A percentile compares a stretch with the other conserved stretches of the same genome.
These are phyloP conservation scores for Barnettozyma vustinii DNA, from an alignment of 805 yeast species.

Conservation along the genomic window DNA sequence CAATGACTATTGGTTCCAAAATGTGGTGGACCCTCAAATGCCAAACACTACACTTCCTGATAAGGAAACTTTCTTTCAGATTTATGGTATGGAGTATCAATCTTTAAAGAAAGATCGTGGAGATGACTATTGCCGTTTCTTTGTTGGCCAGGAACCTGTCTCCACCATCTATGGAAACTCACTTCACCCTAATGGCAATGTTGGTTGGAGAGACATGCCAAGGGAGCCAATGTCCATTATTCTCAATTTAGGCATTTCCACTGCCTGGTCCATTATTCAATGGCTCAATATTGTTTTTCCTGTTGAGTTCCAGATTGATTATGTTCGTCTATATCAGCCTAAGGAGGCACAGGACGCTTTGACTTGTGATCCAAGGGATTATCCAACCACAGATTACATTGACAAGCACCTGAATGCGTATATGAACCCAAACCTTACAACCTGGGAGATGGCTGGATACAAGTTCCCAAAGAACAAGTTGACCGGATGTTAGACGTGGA, in stretches of 20 bases:
- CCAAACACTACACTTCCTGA: constrained; percentile 24
- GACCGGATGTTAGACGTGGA: constrained; percentile 30
- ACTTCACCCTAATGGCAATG: constrained; percentile 84
- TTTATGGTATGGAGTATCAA: constrained; percentile 70
- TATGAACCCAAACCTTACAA: constrained; percentile 58
- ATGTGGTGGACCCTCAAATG: constrained; percentile 32
- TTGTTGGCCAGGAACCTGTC: constrained; percentile 76
- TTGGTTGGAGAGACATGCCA: constrained; percentile 74
- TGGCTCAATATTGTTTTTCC: constrained; percentile 85
- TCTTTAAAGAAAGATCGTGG: constrained; percentile 46
- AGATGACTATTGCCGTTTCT: constrained; percentile 79
- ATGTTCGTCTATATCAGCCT: constrained; percentile 92
- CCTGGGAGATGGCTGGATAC: constrained; percentile 76
- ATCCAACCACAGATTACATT: constrained; percentile 85
- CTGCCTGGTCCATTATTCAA: constrained; percentile 90
- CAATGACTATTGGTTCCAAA: constrained; percentile 78
- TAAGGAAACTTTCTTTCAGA: constrained; percentile 51
- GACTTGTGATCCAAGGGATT: constrained; percentile 83
- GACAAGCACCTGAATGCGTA: constrained; percentile 65
- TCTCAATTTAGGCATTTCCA: constrained; percentile 84
- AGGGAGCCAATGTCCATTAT: constrained; percentile 92
- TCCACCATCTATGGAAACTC: constrained; percentile 69
- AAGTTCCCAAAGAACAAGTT: constrained; percentile 55
- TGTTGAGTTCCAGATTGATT: constrained; percentile 67
- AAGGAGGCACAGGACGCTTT: constrained; percentile 41